Percentiles rank a stretch among this genome's conserved stretches.
These are phyloP conservation scores for Yamadazyma spencermartinsiae DNA, from an alignment of 1,139 yeast species.

Conservation along the genomic window DNA sequence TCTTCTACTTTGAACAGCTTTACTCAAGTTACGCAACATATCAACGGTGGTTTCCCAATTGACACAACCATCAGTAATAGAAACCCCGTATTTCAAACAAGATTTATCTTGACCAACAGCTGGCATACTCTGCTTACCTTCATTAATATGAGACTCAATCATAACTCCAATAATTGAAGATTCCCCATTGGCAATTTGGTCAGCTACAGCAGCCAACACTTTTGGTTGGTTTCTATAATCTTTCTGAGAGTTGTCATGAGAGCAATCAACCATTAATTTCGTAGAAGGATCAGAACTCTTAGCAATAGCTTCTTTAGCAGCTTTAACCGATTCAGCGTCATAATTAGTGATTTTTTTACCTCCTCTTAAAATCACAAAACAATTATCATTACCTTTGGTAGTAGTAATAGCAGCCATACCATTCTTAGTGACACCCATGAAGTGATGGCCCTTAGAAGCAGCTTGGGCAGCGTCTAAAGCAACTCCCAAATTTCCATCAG, in stretches of 20 bases:
- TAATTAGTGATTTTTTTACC: slow-evolving; percentile 91
- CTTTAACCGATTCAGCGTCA: slow-evolving; percentile 75
- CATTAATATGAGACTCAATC: slow-evolving; percentile 93
- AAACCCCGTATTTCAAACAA: slow-evolving; percentile 88
- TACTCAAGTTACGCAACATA: slow-evolving; percentile 76
- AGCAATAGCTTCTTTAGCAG: slow-evolving; percentile 58
- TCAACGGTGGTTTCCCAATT: slow-evolving; percentile 85
- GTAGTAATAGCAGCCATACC: slow-evolving; percentile 96
- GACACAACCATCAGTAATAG: slow-evolving; percentile 96
- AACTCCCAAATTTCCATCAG: slow-evolving; percentile 90
- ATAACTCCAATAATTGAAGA: slow-evolving; percentile 82
- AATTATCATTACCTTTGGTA: slow-evolving; percentile 89
- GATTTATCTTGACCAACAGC: slow-evolving; percentile 55
- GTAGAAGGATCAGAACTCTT: slow-evolving; percentile 45
- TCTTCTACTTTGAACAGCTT: slow-evolving; percentile 83
- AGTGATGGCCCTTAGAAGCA: slow-evolving; percentile 91
- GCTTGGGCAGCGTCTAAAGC: slow-evolving; percentile 94
- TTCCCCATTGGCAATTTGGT: slow-evolving; percentile 82
- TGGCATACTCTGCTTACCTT: slow-evolving; percentile 89
- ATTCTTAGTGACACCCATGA: slow-evolving; percentile 80
- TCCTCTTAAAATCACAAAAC: slow-evolving; percentile 91
- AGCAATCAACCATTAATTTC: slow-evolving; percentile 88
- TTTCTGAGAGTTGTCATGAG: slow-evolving; percentile 95
- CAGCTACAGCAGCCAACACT: slow-evolving; percentile 76
- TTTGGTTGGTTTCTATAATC: slow-evolving; percentile 93